Evolutionary conservation across 1,284 basidiomycete species (phyloP), one percentile per base, ranked within the genome.

Genomic region (Amylostereum areolatum): DNA sequence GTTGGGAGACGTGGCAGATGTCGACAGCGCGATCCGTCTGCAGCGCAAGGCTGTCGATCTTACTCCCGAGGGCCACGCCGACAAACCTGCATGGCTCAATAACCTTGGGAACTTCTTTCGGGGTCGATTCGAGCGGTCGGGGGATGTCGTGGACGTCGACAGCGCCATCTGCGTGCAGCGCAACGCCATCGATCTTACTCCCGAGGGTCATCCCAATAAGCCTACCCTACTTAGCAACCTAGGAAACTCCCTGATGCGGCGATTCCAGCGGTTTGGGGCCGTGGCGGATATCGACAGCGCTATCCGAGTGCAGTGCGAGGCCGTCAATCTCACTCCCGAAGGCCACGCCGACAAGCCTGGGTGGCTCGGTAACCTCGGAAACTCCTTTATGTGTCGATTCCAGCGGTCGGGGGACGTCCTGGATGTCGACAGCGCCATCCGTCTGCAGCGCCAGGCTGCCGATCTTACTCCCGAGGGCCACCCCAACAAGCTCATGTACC

Each of bases 161-260:
- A 8, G 34, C 34, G 37, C 6, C 37, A 39, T 39, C 37, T 6
- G 5, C 6, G 5, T 5, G 5, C 37, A 39, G 27, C 5, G 37
- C 5, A 12, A 25, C 12, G 37, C 37, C 6, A 25, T 39, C 12
- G 37, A 39, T 6, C 37, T 39, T n/a, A 39, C 37, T 6, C 12
- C 57, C 98, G 83, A 83, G 96, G 95, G 80, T 98, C 98, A 39
- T 39, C 12, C 37, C 37, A n/a, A 39, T 25, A 6, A 18, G 37
- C 37, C 37, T 18, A 5, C n/a, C 5, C 12, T 6, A 5, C 37
- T 39, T 5, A 5, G 27, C 37, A 5, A 39, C 37, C 5, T 39
- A 6, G 37, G 6, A 6, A n/a, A 5, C 37, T 39, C 12, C n/a
- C 12, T 6, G 37, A 12, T 5, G 6, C 5, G 6, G n/a, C 37